Evolutionary conservation across 2,329 filamentous ascomycete genomes (phyloP).

Genomic region (Tolypocladium sp.): DNA sequence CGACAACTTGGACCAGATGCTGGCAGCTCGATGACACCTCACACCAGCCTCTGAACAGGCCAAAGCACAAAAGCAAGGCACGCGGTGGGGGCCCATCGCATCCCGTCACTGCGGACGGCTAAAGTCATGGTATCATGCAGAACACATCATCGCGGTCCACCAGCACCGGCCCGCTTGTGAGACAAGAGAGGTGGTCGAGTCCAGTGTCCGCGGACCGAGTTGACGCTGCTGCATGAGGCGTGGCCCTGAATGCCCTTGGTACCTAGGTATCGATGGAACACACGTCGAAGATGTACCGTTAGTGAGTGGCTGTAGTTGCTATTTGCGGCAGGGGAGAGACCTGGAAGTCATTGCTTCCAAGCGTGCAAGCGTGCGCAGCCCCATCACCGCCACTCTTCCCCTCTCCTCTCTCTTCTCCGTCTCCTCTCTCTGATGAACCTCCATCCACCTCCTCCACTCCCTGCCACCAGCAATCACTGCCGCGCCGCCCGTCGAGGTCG

Average conservation of each 20-base stretch:
- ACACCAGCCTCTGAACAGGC: background rate
- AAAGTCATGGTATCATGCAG: background rate
- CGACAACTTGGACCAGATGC: background rate
- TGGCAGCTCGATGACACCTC: background rate
- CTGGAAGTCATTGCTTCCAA: too few relatives aligned
- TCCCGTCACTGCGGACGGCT: background rate
- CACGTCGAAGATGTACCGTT: background rate
- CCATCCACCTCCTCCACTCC: background rate
- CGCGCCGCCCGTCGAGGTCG: background rate
- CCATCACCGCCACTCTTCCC: background rate
- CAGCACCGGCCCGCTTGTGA: background rate
- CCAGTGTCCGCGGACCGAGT: background rate
- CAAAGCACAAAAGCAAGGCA: background rate
- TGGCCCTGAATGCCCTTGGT: background rate
- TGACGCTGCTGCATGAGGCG: background rate
- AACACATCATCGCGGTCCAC: background rate
- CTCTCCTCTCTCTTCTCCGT: background rate
- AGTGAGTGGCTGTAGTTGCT: background rate
- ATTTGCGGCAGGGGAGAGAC: background rate
- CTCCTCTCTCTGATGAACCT: background rate
- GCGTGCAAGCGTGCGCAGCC: background rate
- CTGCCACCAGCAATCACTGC: background rate
- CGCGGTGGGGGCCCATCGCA: background rate
- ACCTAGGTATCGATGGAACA: background rate
- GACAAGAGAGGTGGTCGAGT: background rate